phyloP scores from a whole-genome alignment of 2,329 filamentous ascomycete genomes.

The Tothia fuscella region DNA sequence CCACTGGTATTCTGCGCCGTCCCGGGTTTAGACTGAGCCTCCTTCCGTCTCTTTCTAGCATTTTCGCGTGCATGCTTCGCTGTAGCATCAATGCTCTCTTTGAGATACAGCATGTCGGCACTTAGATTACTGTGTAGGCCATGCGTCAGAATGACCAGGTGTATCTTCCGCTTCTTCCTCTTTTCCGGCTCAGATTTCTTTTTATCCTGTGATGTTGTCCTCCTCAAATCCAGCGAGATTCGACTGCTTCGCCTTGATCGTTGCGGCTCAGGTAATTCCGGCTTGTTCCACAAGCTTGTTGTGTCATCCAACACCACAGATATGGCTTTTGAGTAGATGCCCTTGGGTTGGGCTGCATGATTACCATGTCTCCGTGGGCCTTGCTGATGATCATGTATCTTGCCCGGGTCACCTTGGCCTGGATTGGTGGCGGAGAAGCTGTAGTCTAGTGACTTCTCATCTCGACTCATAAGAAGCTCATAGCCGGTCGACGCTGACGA shows the following conservation, averaged over 20 bases:
- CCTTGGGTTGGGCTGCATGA: conserved; percentile 51
- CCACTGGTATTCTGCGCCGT: conserved; percentile 22
- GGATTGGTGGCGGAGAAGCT: conserved; percentile 43
- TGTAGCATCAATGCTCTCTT: conserved; percentile 88
- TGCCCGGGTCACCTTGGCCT: conserved; percentile 37
- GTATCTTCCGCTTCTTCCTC: conserved; percentile 63
- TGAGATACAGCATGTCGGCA: conserved; percentile 92
- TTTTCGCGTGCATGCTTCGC: conserved; percentile 62
- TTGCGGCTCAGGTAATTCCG: conserved; percentile 57
- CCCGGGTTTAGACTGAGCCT: conserved; percentile 32
- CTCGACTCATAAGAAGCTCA: conserved; percentile 74
- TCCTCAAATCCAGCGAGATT: conserved; percentile 12
- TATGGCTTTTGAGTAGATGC: conserved; percentile 75
- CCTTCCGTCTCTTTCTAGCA: conserved; percentile 41
- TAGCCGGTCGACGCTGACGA: conserved; percentile 76
- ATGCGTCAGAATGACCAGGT: conserved; percentile 86
- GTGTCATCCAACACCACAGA: conserved; percentile 77
- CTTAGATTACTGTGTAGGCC: conserved; percentile 92
- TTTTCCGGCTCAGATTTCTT: conserved; percentile 12
- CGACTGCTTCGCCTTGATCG: conserved; percentile 20
- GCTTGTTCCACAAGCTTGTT: conserved; percentile 83
- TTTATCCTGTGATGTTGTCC: conserved; percentile 9
- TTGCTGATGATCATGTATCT: conserved; percentile 64
- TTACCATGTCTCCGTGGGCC: conserved; percentile 41
- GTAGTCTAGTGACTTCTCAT: conserved; percentile 68